Evolutionary conservation across 805 yeast species (phyloP).

Genomic region (Debaryomyces maramus): DNA sequence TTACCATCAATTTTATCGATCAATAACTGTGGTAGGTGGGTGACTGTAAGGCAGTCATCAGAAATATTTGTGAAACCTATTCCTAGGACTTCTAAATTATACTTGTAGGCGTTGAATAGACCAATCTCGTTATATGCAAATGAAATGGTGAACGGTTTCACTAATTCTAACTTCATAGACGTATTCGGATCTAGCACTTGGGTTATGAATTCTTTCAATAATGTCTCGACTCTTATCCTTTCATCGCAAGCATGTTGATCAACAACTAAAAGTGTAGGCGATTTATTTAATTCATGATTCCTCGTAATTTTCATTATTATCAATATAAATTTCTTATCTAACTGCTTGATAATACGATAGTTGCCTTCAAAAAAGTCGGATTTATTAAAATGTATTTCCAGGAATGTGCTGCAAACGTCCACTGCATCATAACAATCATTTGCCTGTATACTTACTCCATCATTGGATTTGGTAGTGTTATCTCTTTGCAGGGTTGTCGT

Average conservation of each 20-base stretch:
- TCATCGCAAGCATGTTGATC: conserved; percentile 92
- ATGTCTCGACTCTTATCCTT: conserved; percentile 58
- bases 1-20: conserved; percentile 29
- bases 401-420: background rate
- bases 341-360: conserved; percentile 50
- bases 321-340: conserved; percentile 65
- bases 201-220: conserved; percentile 38
- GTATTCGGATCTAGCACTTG: conserved; percentile 20
- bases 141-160: conserved; percentile 4
- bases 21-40: conserved; percentile 48
- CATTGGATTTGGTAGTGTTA: background rate
- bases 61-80: conserved; percentile 11
- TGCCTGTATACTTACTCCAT: no score
- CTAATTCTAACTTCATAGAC: conserved; percentile 14
- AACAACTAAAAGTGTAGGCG: conserved; percentile 38
- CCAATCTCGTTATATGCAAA: conserved; percentile 8
- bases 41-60: conserved; percentile 20
- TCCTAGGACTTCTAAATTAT: conserved; percentile 19
- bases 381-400: background rate
- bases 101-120: conserved; percentile 11
- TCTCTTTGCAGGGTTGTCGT: no score
- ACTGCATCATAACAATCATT: background rate
- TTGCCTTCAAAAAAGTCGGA: background rate
- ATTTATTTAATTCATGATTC: background rate
- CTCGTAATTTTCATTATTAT: conserved; percentile 21